These are phyloP conservation scores for Orbilia javanica DNA, from an alignment of 2,329 filamentous ascomycete species.

Conservation along the genomic window DNA sequence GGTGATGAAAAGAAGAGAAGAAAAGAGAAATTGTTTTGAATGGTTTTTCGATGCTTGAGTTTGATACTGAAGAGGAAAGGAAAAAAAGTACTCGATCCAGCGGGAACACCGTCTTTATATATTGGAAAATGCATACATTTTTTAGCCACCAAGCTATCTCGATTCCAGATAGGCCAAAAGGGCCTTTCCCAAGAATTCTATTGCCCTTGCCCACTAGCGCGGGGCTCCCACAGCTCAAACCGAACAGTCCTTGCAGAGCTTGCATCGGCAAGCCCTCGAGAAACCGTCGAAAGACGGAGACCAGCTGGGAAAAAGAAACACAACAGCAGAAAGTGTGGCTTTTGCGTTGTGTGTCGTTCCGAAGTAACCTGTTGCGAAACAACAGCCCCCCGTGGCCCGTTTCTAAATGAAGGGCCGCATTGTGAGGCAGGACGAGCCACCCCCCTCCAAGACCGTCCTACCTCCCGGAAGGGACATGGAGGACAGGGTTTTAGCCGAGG, in stretches of 20 bases:
- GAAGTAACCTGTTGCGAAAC: constrained; percentile 41
- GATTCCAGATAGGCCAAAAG: constrained; percentile 2
- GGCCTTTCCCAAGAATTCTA: not conserved
- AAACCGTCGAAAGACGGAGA: constrained; percentile 42
- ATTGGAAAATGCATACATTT: not conserved
- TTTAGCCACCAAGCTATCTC: not conserved
- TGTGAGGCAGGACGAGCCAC: too few relatives aligned
- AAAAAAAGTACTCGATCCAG: constrained; percentile 10
- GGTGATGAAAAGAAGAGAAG: constrained; percentile 33
- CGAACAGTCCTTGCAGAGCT: too few relatives aligned
- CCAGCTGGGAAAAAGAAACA: too few relatives aligned
- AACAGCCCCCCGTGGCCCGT: constrained; percentile 1
- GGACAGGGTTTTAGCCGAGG: constrained; percentile 22
- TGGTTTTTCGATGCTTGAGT: constrained; percentile 26
- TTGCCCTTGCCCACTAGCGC: constrained; percentile 12
- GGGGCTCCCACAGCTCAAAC: constrained; percentile 14
- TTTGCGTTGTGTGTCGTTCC: constrained; percentile 45
- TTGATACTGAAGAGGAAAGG: constrained; percentile 24
- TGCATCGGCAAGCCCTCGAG: constrained; percentile 17
- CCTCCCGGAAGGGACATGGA: constrained; percentile 1
- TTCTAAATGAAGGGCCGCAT: constrained; percentile 34
- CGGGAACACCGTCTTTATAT: constrained; percentile 39
- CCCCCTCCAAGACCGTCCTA: constrained; percentile 27
- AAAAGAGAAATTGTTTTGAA: constrained; percentile 17
- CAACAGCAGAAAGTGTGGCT: constrained; percentile 40